Conservation (phyloP, 257 asterid species). For the Nicotiana tomentosiformis region DNA sequence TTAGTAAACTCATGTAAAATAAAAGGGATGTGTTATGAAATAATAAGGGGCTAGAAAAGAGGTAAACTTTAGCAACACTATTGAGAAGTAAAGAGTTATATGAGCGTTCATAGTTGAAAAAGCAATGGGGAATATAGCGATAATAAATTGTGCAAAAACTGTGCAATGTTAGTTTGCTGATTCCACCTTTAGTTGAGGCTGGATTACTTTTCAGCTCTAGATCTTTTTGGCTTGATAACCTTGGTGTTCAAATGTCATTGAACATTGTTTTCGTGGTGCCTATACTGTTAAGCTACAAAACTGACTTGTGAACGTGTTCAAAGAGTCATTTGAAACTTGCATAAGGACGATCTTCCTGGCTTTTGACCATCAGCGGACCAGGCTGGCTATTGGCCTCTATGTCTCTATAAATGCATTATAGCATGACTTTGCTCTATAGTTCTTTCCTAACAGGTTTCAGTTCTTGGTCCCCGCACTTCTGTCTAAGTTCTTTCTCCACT, state of each 20-base stretch:
- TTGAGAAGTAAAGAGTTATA: neutral
- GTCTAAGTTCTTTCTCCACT: neutral
- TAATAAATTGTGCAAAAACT: neutral
- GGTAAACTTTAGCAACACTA: neutral
- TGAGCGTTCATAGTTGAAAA: neutral
- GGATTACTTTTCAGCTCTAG: neutral
- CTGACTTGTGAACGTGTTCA: neutral
- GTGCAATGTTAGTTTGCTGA: neutral
- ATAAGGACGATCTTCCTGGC: neutral
- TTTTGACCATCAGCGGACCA: neutral
- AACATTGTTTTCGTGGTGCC: neutral
- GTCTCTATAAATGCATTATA: neutral
- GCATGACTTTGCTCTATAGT: neutral
- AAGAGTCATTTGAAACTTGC: neutral
- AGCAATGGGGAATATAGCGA: neutral
- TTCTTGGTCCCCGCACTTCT: neutral
- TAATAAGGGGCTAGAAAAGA: neutral
- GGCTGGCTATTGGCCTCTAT: neutral
- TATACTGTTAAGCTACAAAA: neutral
- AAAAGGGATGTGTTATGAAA: neutral
- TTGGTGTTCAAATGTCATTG: neutral
- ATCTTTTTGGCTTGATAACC: neutral
- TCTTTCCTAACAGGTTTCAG: neutral
- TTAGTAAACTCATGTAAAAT: neutral
- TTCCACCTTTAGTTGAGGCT: neutral